Evolutionary conservation across 345 rosid species (phyloP), one percentile per base, ranked within the genome.

Genomic region (Syzygium aromaticum): DNA sequence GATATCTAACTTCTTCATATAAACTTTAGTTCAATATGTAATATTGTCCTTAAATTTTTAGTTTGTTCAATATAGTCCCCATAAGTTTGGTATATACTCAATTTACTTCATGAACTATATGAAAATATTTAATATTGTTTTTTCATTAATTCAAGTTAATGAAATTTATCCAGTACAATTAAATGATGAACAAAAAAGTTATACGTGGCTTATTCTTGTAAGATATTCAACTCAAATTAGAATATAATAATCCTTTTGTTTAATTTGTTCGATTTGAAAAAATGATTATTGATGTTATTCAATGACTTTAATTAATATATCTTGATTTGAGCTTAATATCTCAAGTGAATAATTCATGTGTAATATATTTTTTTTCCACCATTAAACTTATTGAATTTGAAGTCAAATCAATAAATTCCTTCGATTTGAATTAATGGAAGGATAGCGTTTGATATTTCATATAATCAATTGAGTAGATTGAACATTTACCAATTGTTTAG

Each of bases 391-490:
- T 57, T 11, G 2, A 6, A 57, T 57, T 57, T n/a, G 63, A 57
- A 25, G 63, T 5, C 28, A 25, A 10, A 57, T 57, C 63, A 57
- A 57, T 14, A 57, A 57, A 0, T 57, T 57, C 27, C 11, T 3
- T 57, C 1, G 63, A 57, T 1, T 25, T 25, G 3, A 57, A 25
- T 57, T 57, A 23, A 57, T 25, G 63, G 25, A 25, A 4, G 0
- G 14, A 57, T 25, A n/a, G 11, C 25, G 28, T 57, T 25, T n/a
- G 25, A 25, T 25, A 0, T 57, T 11, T 57, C 28, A 57, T 23
- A 25, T 25, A 57, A 27, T 57, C 14, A 0, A 0, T 1, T 1
- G 13, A 57, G 63, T 57, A 5, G 11, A 25, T 57, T 57, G 13
- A 57, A 57, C 25, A 14, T 57, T 57, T 57, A 57, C 63, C 4